Evolutionary conservation across 345 rosid species (phyloP).

Genomic region (Aegle marmelos): DNA sequence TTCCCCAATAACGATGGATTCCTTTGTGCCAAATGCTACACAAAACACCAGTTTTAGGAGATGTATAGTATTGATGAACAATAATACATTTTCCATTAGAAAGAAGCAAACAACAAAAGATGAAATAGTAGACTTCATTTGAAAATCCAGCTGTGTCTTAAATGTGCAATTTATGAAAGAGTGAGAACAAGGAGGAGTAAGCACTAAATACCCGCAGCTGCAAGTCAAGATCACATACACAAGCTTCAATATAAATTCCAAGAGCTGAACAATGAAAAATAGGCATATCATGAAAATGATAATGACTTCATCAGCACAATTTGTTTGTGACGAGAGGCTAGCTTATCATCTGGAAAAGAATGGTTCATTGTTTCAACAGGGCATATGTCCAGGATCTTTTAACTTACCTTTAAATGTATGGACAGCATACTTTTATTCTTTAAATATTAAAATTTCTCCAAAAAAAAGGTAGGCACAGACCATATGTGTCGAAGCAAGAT

Average conservation of each 20-base stretch:
- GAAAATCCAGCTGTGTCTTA: neutral
- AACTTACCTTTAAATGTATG: constrained; percentile 4
- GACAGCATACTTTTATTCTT: neutral
- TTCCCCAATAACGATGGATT: constrained; percentile 77
- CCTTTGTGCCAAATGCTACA: constrained; percentile 91
- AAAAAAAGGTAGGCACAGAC: neutral
- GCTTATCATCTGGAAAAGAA: neutral
- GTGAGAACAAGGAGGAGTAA: neutral
- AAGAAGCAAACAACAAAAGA: neutral
- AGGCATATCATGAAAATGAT: constrained; percentile 3
- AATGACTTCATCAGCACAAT: constrained; percentile 11
- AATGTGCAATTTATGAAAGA: neutral
- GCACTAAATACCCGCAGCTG: neutral
- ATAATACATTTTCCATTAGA: neutral
- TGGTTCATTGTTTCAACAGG: neutral
- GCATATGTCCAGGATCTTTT: constrained; percentile 4
- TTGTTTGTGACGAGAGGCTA: neutral
- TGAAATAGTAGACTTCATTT: neutral
- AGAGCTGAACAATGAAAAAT: neutral
- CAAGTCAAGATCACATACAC: neutral
- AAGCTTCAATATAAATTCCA: constrained; percentile 5
- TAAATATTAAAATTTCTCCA: neutral
- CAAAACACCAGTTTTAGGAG: constrained; percentile 22
- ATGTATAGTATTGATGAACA: constrained; percentile 9
- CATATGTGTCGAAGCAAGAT: neutral